phyloP scores from a whole-genome alignment of 2,329 filamentous ascomycete species.

The Nothomitra cinnamomea region DNA sequence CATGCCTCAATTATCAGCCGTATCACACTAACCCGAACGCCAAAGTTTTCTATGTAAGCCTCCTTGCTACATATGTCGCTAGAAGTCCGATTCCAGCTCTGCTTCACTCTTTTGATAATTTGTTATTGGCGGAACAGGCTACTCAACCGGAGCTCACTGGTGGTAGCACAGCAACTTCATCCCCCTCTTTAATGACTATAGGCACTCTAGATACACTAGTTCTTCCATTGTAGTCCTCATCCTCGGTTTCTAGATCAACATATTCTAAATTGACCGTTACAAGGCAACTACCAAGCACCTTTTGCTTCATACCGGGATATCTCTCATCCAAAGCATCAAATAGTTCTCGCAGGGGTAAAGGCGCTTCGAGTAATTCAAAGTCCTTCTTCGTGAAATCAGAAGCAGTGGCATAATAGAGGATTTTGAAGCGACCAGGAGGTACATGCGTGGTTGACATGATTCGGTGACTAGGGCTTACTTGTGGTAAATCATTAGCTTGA shows the following conservation, averaged over 20 bases:
- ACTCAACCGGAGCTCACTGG: conserved; percentile 68
- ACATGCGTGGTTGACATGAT: conserved; percentile 20
- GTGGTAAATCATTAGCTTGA: not conserved
- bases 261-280: conserved; percentile 72
- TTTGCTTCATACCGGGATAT: conserved; percentile 51
- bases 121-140: not conserved
- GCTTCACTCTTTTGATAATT: no score
- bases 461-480: not conserved
- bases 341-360: conserved; percentile 43
- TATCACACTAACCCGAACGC: no score
- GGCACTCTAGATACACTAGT: conserved; percentile 18
- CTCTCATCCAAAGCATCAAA: conserved; percentile 50
- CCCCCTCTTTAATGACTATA: conserved; percentile 46
- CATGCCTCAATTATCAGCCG: no score
- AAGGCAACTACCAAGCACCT: conserved; percentile 54
- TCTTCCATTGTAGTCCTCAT: conserved; percentile 12
- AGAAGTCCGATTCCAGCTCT: no score
- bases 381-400: conserved; percentile 53
- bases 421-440: conserved; percentile 50
- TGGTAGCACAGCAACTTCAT: conserved; percentile 77
- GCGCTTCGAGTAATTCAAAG: conserved; percentile 47
- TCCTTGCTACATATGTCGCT: no score
- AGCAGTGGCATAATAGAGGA: conserved; percentile 70
- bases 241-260: conserved; percentile 45
- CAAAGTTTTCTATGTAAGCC: no score